phyloP scores from a whole-genome alignment of 305 asterid genomes.

The Fraxinus platypoda region DNA sequence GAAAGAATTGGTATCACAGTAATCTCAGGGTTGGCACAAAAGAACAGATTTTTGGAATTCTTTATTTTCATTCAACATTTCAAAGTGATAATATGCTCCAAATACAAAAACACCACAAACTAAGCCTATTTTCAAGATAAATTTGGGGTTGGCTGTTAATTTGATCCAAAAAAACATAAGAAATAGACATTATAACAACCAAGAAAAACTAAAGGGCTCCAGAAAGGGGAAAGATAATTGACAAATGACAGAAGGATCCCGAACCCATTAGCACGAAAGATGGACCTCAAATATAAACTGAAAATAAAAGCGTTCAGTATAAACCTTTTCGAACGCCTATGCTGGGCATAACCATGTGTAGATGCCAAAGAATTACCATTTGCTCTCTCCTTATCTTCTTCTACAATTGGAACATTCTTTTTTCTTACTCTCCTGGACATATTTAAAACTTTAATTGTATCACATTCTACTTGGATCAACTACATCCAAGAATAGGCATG shows the following conservation, averaged over 20 bases:
- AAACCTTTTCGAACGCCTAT: constrained; percentile 55
- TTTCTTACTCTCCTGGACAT: constrained; percentile 23
- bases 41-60: neutral
- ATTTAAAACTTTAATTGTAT: constrained; percentile 18
- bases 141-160: neutral
- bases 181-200: neutral
- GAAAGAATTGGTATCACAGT: neutral
- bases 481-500: constrained; percentile 8
- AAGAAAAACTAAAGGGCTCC: neutral
- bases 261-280: neutral
- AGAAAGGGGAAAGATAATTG: neutral
- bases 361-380: constrained; percentile 29
- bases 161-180: neutral
- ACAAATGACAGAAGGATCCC: neutral
- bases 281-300: neutral
- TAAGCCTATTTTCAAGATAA: neutral
- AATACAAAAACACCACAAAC: neutral
- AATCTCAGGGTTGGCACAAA: neutral
- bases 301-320: neutral
- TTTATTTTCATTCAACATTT: neutral
- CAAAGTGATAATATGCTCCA: neutral
- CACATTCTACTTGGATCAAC: neutral
- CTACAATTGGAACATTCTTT: constrained; percentile 29
- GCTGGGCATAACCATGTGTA: constrained; percentile 35
- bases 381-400: constrained; percentile 33